These are phyloP conservation scores for Hydnum rufescens DNA, from an alignment of 768 basidiomycete genomes.

Conservation along the genomic window DNA sequence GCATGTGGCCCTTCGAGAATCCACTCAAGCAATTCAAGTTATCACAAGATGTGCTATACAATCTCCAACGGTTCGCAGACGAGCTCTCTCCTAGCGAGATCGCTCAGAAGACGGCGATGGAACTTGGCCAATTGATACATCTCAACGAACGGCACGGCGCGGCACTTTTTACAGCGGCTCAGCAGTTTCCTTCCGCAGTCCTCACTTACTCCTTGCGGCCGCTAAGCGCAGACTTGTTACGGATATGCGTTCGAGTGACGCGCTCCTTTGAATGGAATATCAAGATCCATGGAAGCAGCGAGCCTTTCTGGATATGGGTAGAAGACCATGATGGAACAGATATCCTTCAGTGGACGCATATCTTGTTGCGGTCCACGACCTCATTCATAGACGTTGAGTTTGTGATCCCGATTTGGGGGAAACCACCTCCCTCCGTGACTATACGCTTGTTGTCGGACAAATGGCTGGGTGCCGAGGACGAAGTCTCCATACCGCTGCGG, in stretches of 20 bases:
- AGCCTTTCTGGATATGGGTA: conserved; percentile 93
- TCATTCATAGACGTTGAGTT: conserved; percentile 48
- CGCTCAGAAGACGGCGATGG: conserved; percentile 38
- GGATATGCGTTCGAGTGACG: conserved; percentile 41
- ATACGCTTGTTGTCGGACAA: conserved; percentile 72
- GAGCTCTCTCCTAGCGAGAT: conserved; percentile 62
- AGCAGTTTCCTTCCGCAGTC: conserved; percentile 58
- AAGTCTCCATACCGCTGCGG: conserved; percentile 40
- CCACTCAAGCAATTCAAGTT: conserved; percentile 69
- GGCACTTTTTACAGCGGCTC: conserved; percentile 59
- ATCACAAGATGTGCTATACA: conserved; percentile 57
- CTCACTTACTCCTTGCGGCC: conserved; percentile 59
- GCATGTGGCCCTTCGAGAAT: conserved; percentile 89
- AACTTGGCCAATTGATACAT: conserved; percentile 63
- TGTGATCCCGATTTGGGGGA: conserved; percentile 48
- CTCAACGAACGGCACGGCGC: conserved; percentile 71
- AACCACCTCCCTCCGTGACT: conserved; percentile 41
- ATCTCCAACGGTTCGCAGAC: conserved; percentile 59
- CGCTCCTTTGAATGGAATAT: conserved; percentile 64
- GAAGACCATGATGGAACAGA: conserved; percentile 67
- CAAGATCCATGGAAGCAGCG: conserved; percentile 49
- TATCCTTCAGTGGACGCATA: conserved; percentile 62
- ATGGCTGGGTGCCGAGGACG: conserved; percentile 85
- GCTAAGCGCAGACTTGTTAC: conserved; percentile 65
- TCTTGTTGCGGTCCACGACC: conserved; percentile 51